These are phyloP conservation scores for Aspergillus incahuasiensis DNA, from an alignment of 495 filamentous ascomycete species.

Conservation along the genomic window DNA sequence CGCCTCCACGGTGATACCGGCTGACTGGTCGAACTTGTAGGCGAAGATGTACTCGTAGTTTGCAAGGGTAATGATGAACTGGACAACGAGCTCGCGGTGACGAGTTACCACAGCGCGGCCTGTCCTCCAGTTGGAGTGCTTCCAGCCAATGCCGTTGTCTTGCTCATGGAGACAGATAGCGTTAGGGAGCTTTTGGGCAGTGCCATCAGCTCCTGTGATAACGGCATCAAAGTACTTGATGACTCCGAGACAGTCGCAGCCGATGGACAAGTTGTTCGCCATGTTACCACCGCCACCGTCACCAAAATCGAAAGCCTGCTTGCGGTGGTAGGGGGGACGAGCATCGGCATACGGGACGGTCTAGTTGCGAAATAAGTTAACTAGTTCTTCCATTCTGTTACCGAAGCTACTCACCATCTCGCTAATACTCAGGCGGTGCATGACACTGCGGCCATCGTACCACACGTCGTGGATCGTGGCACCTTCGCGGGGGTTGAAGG, in stretches of 20 bases:
- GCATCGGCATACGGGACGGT: slow-evolving; percentile 65
- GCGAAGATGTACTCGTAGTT: slow-evolving; percentile 89
- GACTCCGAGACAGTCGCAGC: slow-evolving; percentile 65
- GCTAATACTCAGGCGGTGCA: slow-evolving; percentile 67
- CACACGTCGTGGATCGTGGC: slow-evolving; percentile 64
- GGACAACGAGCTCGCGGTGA: slow-evolving; percentile 58
- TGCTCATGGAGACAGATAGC: slow-evolving; percentile 70
- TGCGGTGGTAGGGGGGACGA: slow-evolving; percentile 63
- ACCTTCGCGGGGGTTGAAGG: slow-evolving; percentile 65
- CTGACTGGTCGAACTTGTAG: slow-evolving; percentile 85
- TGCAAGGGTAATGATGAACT: slow-evolving; percentile 75
- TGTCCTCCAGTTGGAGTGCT: slow-evolving; percentile 68
- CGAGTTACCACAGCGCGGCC: slow-evolving; percentile 59
- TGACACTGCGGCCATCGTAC: slow-evolving; percentile 68
- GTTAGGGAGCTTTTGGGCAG: slow-evolving; percentile 52
- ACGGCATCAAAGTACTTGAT: slow-evolving; percentile 64
- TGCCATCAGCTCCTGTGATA: slow-evolving; percentile 51
- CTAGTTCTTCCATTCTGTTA: background rate
- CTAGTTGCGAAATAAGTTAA: slow-evolving; percentile 15
- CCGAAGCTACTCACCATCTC: slow-evolving; percentile 52
- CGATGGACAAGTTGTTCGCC: slow-evolving; percentile 66
- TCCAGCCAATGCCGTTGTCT: slow-evolving; percentile 65
- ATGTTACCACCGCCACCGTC: slow-evolving; percentile 64
- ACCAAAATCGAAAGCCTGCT: slow-evolving; percentile 69
- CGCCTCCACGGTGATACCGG: slow-evolving; percentile 74